Evolutionary conservation across 768 basidiomycete species (phyloP), one percentile per base, ranked within the genome.

Genomic region (Infundibulicybe gibba): DNA sequence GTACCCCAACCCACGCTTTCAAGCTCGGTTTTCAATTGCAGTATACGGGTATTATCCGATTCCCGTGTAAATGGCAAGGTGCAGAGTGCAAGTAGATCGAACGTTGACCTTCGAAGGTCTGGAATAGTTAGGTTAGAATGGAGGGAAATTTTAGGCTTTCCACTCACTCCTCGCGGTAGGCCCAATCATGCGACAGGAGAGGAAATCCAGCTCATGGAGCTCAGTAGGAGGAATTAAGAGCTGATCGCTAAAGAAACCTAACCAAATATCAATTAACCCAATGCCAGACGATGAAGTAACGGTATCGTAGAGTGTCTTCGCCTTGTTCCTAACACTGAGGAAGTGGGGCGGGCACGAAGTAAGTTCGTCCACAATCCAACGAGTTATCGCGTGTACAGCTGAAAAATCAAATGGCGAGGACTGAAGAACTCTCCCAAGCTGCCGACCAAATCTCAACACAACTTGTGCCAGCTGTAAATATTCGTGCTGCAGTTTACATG

Each of bases 231-330:
- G 15, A 3, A 48, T 20, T 11, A 54, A 41, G 13, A 49, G 44
- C 31, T 58, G 51, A 13, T 62, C 62, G 17, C 61, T 38, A 21
- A 64, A 72, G 45, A 83, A 62, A 5, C 59, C 61, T 11, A 72
- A 68, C 92, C 92, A 95, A 32, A 95, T 78, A 16, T 83, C 72
- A 15, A 76, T 66, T 60, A 94, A 67, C 17, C 85, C 87, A 19
- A 80, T 70, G 3, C 94, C 94, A n/a, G 80, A 76, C 6, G 81
- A 79, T 13, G 83, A 74, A 2, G 77, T 77, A 13, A 87, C 69
- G 3, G 69, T 57, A 4, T 71, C 62, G 32, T 73, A 67, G 3
- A 94, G 66, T 5, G 57, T 54, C 30, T 65, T 47, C 5, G 68
- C 67, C 20, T 61, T 54, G n/a, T 44, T 41, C 8, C 54, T 55